A percentile compares a stretch with the other conserved stretches of the same genome.
Conservation (phyloP, 352 stramenopile genomes). For the Phytophthora quininea region DNA sequence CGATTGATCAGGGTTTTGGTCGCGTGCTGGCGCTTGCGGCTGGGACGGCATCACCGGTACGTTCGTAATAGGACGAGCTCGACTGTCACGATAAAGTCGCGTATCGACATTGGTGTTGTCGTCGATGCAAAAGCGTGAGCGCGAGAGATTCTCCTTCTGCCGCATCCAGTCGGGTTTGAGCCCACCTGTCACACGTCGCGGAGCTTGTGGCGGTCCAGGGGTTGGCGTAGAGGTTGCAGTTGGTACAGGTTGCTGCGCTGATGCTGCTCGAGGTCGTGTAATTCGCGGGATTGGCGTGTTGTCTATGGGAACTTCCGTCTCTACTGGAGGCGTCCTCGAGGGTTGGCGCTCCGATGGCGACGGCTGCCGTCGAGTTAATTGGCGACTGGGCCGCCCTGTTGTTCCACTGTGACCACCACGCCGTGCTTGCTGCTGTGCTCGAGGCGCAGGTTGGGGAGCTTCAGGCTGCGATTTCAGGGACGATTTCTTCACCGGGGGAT, state of each 20-base stretch:
- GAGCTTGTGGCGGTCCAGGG: conserved; percentile 6
- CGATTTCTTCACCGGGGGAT: conserved; percentile 36
- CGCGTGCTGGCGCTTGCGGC: conserved; percentile 15
- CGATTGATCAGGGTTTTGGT: conserved; percentile 37
- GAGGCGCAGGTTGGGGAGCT: conserved; percentile 15
- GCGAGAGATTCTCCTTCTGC: conserved; percentile 60
- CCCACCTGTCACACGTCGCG: conserved; percentile 33
- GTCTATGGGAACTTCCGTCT: conserved; percentile 16
- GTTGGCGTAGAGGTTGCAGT: background rate
- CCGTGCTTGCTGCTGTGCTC: conserved; percentile 36
- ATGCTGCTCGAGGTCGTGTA: conserved; percentile 1
- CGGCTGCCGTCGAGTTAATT: conserved; percentile 25
- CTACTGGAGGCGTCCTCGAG: conserved; percentile 8
- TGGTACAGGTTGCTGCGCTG: conserved; percentile 1
- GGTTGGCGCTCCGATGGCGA: conserved; percentile 24
- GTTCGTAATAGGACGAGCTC: conserved; percentile 27
- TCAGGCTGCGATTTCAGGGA: conserved; percentile 11
- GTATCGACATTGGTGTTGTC: conserved; percentile 57
- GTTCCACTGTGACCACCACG: conserved; percentile 30
- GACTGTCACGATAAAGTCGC: conserved; percentile 48
- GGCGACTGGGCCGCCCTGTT: conserved; percentile 23
- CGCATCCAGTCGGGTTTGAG: conserved; percentile 81
- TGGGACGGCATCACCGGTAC: conserved; percentile 16
- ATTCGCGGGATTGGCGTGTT: conserved; percentile 41
- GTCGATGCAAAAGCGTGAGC: conserved; percentile 67